These are phyloP conservation scores for Pisolithus microcarpus DNA, from an alignment of 768 basidiomycete species.

Conservation along the genomic window DNA sequence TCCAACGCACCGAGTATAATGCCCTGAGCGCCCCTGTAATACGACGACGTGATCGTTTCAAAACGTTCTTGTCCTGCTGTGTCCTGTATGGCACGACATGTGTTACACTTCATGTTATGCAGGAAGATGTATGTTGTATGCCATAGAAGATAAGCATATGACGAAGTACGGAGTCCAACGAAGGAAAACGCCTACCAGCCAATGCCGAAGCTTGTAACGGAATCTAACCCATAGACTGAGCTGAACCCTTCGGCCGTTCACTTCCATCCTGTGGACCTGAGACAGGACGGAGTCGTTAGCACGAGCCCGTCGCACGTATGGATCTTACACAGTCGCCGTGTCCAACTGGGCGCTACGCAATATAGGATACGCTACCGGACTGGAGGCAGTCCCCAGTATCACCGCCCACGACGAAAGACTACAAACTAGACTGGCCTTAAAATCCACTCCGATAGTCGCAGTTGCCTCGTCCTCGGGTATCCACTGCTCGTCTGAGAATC, in stretches of 20 bases:
- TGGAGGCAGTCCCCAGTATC: background rate
- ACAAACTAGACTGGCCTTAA: conserved; percentile 51
- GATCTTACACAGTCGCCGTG: background rate
- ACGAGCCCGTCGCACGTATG: background rate
- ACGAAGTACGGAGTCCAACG: background rate
- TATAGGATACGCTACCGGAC: background rate
- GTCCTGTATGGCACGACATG: conserved; percentile 43
- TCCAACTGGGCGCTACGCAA: background rate
- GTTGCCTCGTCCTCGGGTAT: conserved; percentile 75
- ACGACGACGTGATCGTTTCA: conserved; percentile 89
- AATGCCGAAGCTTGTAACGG: background rate
- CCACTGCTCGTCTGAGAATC: conserved; percentile 98
- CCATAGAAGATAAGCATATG: background rate
- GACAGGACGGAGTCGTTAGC: background rate
- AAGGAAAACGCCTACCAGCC: background rate
- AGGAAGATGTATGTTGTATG: background rate
- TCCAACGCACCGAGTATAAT: conserved; percentile 56
- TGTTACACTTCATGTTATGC: background rate
- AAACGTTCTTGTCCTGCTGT: conserved; percentile 97
- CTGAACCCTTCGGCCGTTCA: conserved; percentile 80
- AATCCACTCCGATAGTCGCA: conserved; percentile 81
- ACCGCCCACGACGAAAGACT: background rate
- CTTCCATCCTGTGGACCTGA: conserved; percentile 83
- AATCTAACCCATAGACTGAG: conserved; percentile 88
- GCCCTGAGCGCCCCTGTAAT: conserved; percentile 86